Evolutionary conservation across 2,329 filamentous ascomycete genomes (phyloP).

Genomic region (Fusarium austroafricanum): DNA sequence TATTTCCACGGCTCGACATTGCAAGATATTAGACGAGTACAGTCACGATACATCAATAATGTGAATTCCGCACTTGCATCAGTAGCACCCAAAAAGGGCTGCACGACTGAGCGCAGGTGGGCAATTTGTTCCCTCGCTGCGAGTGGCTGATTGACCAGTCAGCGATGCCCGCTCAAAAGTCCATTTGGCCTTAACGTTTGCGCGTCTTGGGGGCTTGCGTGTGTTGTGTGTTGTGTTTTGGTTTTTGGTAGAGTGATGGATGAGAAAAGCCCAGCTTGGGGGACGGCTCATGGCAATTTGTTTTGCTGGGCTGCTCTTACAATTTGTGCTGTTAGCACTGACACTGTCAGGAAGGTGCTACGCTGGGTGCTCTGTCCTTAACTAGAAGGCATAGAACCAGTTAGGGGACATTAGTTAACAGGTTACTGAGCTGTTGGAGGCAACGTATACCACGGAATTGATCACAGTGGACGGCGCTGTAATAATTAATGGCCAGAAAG

Average conservation of each 20-base stretch:
- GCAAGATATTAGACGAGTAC: constrained; percentile 42
- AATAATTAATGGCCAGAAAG: constrained; percentile 12
- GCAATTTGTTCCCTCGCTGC: constrained; percentile 24
- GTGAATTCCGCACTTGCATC: constrained; percentile 38
- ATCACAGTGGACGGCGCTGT: constrained; percentile 11
- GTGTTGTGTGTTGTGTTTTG: constrained; percentile 21
- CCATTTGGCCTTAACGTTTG: constrained; percentile 17
- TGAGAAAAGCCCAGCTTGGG: constrained; percentile 3
- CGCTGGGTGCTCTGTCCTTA: constrained; percentile 7
- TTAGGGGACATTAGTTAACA: background rate
- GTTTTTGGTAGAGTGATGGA: constrained; percentile 7
- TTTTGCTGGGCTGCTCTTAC: constrained; percentile 14
- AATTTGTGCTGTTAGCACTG: background rate
- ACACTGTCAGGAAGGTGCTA: background rate
- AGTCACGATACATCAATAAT: constrained; percentile 31
- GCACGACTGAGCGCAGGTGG: constrained; percentile 30
- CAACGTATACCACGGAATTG: constrained; percentile 17
- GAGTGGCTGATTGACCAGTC: constrained; percentile 36
- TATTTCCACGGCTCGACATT: background rate
- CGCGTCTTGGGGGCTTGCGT: background rate
- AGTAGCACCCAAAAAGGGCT: constrained; percentile 40
- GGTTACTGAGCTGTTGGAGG: background rate
- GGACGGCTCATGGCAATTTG: background rate
- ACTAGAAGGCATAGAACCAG: background rate
- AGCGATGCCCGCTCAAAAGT: constrained; percentile 21